phyloP scores from a whole-genome alignment of 441 rosid genomes.

The Manihot esculenta region DNA sequence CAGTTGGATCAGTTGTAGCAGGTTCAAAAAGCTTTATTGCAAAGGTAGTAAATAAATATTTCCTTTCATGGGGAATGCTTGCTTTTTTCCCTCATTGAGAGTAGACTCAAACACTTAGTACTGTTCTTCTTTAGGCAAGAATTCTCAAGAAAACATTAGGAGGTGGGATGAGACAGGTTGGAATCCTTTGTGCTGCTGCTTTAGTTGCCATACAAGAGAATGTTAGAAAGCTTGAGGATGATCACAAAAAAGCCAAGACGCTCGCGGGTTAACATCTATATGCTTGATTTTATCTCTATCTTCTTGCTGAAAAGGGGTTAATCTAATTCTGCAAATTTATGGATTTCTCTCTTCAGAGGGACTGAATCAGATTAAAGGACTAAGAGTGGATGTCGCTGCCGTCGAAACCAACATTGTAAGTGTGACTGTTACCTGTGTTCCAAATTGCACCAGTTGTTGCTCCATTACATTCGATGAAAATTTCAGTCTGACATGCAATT shows the following conservation, averaged over 20 bases:
- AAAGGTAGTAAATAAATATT: slow-evolving; percentile 47
- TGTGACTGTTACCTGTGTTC: slow-evolving; percentile 30
- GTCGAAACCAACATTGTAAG: slow-evolving; percentile 95
- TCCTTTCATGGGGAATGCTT: background rate
- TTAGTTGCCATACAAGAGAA: slow-evolving; percentile 76
- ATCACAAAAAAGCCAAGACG: slow-evolving; percentile 75
- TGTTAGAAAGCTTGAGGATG: slow-evolving; percentile 59
- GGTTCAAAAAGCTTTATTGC: slow-evolving; percentile 74
- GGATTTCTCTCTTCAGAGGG: slow-evolving; percentile 46
- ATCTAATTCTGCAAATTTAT: slow-evolving; percentile 13
- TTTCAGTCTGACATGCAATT: background rate
- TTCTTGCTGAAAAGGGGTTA: background rate
- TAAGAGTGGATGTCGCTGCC: slow-evolving; percentile 57
- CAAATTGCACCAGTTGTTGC: background rate
- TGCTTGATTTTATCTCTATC: background rate
- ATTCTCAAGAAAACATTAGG: slow-evolving; percentile 86
- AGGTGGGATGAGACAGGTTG: slow-evolving; percentile 94
- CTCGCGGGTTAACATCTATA: slow-evolving; percentile 57
- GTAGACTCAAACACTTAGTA: background rate
- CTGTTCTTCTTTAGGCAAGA: slow-evolving; percentile 51
- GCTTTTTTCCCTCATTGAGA: background rate
- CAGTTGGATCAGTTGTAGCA: slow-evolving; percentile 85
- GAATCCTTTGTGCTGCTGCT: slow-evolving; percentile 81
- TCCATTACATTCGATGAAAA: background rate
- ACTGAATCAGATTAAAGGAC: slow-evolving; percentile 67